phyloP scores from a whole-genome alignment of 768 basidiomycete genomes.

The Hemileccinum impolitum region DNA sequence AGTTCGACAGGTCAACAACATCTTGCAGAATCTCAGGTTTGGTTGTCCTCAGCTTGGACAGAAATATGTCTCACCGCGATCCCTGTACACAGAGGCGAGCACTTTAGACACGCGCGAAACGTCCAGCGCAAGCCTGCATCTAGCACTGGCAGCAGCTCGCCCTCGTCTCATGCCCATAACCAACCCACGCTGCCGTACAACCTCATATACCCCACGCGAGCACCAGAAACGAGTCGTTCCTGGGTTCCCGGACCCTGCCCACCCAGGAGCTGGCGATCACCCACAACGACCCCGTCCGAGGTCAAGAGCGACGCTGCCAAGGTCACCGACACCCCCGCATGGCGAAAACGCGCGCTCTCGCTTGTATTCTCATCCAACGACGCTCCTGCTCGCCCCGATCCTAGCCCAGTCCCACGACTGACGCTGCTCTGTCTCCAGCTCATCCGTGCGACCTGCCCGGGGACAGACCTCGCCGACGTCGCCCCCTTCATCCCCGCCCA shows the following conservation, averaged over 20 bases:
- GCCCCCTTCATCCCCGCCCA: conserved; percentile 54
- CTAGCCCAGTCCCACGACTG: conserved; percentile 43
- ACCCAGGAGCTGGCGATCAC: conserved; percentile 57
- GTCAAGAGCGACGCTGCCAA: conserved; percentile 9
- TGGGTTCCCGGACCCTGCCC: conserved; percentile 46
- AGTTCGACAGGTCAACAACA: conserved; percentile 26
- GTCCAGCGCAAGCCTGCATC: conserved; percentile 29
- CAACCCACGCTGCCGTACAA: conserved; percentile 45
- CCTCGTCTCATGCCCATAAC: conserved; percentile 31
- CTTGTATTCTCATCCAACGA: conserved; percentile 36
- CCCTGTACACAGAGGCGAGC: conserved; percentile 53
- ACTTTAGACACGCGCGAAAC: conserved; percentile 65
- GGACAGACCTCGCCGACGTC: conserved; percentile 45
- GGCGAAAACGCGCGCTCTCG: conserved; percentile 57
- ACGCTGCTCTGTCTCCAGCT: conserved; percentile 54
- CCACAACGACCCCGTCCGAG: background rate
- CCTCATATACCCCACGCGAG: conserved; percentile 33
- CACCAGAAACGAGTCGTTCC: conserved; percentile 8
- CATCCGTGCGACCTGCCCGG: conserved; percentile 40
- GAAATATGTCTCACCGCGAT: background rate
- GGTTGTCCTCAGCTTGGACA: background rate
- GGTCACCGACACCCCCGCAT: conserved; percentile 28
- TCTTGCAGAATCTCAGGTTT: conserved; percentile 29
- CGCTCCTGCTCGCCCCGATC: conserved; percentile 7
- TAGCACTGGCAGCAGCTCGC: conserved; percentile 13